Evolutionary conservation across 2,329 filamentous ascomycete species (phyloP).

Genomic region (Fusarium fracticaudum): DNA sequence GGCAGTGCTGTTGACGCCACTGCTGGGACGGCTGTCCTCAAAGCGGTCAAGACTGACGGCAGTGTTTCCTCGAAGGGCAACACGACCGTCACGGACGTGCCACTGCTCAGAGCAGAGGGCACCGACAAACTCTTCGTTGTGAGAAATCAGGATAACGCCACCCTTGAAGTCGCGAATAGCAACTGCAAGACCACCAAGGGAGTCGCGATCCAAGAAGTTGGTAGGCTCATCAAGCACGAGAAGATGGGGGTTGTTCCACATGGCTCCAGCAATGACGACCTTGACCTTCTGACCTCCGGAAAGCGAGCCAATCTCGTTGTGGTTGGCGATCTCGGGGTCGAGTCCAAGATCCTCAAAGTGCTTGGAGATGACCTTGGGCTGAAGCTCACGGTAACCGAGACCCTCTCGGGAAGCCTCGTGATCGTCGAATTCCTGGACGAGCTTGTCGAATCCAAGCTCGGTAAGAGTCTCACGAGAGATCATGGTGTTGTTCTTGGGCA

Average conservation of each 20-base stretch:
- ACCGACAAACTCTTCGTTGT: slow-evolving; percentile 99
- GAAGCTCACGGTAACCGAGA: slow-evolving; percentile 92
- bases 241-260: slow-evolving; percentile 99
- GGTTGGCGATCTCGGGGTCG: slow-evolving; percentile 97
- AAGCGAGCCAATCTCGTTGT: slow-evolving; percentile 96
- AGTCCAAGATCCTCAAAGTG: slow-evolving; percentile 98
- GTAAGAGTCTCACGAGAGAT: slow-evolving; percentile 92
- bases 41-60: slow-evolving; percentile 84
- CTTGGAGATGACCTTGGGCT: slow-evolving; percentile 93
- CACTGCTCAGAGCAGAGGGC: slow-evolving; percentile 96
- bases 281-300: slow-evolving; percentile 99
- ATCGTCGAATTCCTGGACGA: slow-evolving; percentile 98
- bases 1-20: slow-evolving; percentile 63
- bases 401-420: slow-evolving; percentile 98
- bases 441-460: slow-evolving; percentile 88
- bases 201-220: slow-evolving; percentile 99
- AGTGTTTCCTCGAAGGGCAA: slow-evolving; percentile 83
- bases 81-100: slow-evolving; percentile 88
- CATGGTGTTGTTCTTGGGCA: slow-evolving; percentile 93
- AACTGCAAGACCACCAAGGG: slow-evolving; percentile 93
- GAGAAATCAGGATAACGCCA: slow-evolving; percentile 98
- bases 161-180: slow-evolving; percentile 98
- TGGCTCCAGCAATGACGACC: slow-evolving; percentile 93
- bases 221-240: slow-evolving; percentile 98
- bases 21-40: slow-evolving; percentile 79